These are phyloP conservation scores for Rhizopogon roseolus DNA, from an alignment of 768 basidiomycete genomes.

Conservation along the genomic window DNA sequence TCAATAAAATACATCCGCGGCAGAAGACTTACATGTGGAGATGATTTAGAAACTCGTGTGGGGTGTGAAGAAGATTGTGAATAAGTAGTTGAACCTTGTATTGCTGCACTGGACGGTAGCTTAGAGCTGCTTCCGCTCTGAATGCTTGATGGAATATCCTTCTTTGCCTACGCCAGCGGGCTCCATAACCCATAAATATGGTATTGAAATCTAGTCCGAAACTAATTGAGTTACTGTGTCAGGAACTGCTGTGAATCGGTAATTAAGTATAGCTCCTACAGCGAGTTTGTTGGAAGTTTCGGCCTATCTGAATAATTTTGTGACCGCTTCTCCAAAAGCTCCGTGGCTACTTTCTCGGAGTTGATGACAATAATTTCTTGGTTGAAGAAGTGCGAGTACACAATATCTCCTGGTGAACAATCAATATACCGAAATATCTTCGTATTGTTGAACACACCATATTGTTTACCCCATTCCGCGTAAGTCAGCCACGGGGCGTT, in stretches of 20 bases:
- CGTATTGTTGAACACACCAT: slow-evolving; percentile 7
- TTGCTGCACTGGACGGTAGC: slow-evolving; percentile 28
- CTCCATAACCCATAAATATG: slow-evolving; percentile 30
- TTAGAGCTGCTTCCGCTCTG: slow-evolving; percentile 15
- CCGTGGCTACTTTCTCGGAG: slow-evolving; percentile 16
- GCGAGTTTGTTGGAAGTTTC: slow-evolving; percentile 12
- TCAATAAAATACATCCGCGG: not conserved
- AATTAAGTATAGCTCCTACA: slow-evolving; percentile 8
- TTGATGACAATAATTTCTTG: slow-evolving; percentile 24
- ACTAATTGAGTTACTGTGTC: slow-evolving; percentile 1
- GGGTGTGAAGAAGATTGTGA: slow-evolving; percentile 19
- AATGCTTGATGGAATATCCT: slow-evolving; percentile 33
- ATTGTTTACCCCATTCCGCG: slow-evolving; percentile 11
- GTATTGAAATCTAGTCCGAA: slow-evolving; percentile 31
- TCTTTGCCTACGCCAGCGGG: slow-evolving; percentile 31
- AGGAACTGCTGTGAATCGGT: not conserved
- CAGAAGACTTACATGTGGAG: not conserved
- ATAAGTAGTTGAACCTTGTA: slow-evolving; percentile 25
- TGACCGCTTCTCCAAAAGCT: slow-evolving; percentile 22
- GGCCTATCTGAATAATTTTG: slow-evolving; percentile 28
- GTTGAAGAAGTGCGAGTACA: slow-evolving; percentile 19
- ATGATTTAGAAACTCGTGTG: slow-evolving; percentile 11
- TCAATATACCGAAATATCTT: not conserved
- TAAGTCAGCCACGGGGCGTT: slow-evolving; percentile 16
- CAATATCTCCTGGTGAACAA: slow-evolving; percentile 16